Evolutionary conservation across 106 monocot species (phyloP).

Genomic region (Platanthera zijinensis): DNA sequence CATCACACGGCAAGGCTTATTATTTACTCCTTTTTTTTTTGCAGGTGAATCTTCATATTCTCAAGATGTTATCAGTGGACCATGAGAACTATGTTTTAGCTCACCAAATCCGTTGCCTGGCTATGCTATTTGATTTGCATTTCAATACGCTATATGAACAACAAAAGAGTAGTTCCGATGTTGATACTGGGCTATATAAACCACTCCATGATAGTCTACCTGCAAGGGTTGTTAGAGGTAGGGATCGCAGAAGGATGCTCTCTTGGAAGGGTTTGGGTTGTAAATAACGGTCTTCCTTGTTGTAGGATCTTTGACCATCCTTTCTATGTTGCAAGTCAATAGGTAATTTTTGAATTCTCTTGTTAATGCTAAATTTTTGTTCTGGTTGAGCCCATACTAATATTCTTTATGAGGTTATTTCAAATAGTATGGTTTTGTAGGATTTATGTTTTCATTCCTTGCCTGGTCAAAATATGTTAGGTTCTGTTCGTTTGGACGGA

Average conservation of each 20-base stretch:
- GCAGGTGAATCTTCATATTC: conserved; percentile 57
- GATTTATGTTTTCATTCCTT: too few relatives aligned
- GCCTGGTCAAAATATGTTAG: too few relatives aligned
- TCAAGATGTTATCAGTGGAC: conserved; percentile 41
- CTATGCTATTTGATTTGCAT: conserved; percentile 86
- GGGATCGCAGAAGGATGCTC: conserved; percentile 76
- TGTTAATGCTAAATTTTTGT: too few relatives aligned
- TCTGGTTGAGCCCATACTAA: too few relatives aligned
- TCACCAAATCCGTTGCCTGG: conserved; percentile 64
- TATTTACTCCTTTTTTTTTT: background rate
- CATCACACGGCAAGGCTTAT: too few relatives aligned
- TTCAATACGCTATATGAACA: conserved; percentile 26
- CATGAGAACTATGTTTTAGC: conserved; percentile 51
- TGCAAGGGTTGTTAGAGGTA: conserved; percentile 67
- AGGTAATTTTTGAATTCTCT: too few relatives aligned
- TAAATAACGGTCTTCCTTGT: conserved; percentile 28
- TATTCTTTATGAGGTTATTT: too few relatives aligned
- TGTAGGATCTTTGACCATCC: background rate
- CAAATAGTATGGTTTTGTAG: too few relatives aligned
- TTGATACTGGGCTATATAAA: conserved; percentile 57
- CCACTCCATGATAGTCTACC: conserved; percentile 42
- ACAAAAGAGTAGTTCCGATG: conserved; percentile 29
- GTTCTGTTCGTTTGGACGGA: too few relatives aligned
- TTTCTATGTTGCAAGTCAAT: background rate
- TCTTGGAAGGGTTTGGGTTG: conserved; percentile 47